Percentiles rank a stretch among this genome's conserved stretches.
phyloP scores from a whole-genome alignment of 257 asterid genomes.

The Nemophila menziesii region DNA sequence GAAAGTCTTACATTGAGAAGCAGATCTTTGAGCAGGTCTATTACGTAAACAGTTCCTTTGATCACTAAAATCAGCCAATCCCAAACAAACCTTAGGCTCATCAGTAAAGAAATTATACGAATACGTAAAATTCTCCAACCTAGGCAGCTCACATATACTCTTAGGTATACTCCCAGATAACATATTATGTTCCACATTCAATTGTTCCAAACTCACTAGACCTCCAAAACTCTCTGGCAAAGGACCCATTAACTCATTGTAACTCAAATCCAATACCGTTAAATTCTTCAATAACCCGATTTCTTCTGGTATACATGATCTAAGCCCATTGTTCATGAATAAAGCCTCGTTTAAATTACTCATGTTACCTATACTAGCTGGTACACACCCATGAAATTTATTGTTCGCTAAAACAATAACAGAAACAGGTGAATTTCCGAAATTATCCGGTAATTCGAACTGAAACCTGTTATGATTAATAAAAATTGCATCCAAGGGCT shows the following conservation, averaged over 20 bases:
- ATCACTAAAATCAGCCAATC: conserved; percentile 44
- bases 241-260: conserved; percentile 47
- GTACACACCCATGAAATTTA: conserved; percentile 71
- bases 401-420: conserved; percentile 71
- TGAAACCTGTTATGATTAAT: conserved; percentile 65
- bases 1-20: conserved; percentile 42
- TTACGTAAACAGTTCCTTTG: conserved; percentile 51
- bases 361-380: conserved; percentile 77
- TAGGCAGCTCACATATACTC: conserved; percentile 52
- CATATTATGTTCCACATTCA: conserved; percentile 69
- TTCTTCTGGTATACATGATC: conserved; percentile 74
- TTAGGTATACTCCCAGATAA: conserved; percentile 50
- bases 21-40: conserved; percentile 50
- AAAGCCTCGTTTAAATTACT: conserved; percentile 55
- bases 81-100: conserved; percentile 61
- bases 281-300: conserved; percentile 56
- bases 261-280: conserved; percentile 64
- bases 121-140: conserved; percentile 53
- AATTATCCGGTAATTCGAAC: conserved; percentile 72
- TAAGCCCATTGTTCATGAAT: conserved; percentile 52
- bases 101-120: conserved; percentile 67
- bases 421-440: conserved; percentile 84
- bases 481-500: conserved; percentile 71
- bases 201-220: conserved; percentile 63
- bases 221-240: conserved; percentile 56